Evolutionary conservation across 805 yeast genomes (phyloP).

Genomic region (Debaryomyces prosopidis): DNA sequence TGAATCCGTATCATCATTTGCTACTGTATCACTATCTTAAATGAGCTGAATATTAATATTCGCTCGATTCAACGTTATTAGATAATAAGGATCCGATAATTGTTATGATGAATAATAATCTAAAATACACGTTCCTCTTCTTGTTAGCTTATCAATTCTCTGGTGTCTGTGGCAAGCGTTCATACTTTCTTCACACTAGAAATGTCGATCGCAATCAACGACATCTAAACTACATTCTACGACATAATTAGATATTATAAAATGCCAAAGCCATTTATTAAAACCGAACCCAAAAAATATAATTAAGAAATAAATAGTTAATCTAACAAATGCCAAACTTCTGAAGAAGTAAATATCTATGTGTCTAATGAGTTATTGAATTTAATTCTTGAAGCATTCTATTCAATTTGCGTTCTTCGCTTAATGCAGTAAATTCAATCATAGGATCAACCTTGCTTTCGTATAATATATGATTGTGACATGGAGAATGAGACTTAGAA

Average conservation of each 20-base stretch:
- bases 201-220: neutral
- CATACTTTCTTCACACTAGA: too few species aligned
- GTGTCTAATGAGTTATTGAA: neutral
- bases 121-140: too few species aligned
- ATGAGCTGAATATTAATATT: too few species aligned
- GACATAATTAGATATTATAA: neutral
- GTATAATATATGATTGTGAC: neutral
- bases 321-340: neutral
- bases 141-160: too few species aligned
- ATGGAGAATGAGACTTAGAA: neutral
- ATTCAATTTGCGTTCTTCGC: conserved; percentile 35
- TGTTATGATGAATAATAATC: too few species aligned
- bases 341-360: neutral
- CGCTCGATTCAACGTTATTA: too few species aligned
- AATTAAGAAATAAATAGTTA: neutral
- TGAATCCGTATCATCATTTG: too few species aligned
- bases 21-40: too few species aligned
- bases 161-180: too few species aligned
- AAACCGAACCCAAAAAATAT: neutral
- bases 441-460: conserved; percentile 28
- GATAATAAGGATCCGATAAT: too few species aligned
- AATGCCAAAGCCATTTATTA: neutral
- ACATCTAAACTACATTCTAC: neutral
- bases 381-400: conserved; percentile 19
- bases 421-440: conserved; percentile 35